Base-by-base conservation (phyloP, 2,329 filamentous ascomycete species). In the Ceratocystis variospora region DNA sequence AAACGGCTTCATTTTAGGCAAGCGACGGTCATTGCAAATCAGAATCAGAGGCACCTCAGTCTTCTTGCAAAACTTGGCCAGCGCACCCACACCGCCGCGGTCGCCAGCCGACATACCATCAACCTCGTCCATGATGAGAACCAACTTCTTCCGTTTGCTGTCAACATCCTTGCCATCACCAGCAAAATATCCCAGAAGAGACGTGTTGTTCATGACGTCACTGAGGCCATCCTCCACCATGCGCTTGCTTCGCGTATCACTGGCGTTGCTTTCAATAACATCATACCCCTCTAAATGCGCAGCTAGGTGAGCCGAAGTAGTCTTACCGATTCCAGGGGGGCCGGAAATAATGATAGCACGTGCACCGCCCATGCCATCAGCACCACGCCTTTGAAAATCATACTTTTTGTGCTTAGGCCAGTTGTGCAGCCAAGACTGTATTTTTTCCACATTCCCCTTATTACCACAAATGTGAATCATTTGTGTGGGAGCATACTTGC, bases 21-120 rank as follows among this genome's bases (percentile, higher is more conserved):
- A 78, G 70, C 83, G 86, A 71, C 94, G 87, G 73, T 99, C 94
- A 75, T 99, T 99, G 82, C 94, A 99, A 71, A 99, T 97, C 65
- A 99, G 81, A 71, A 99, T 97, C 74, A 99, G 87, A 0, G 94
- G 94, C 28, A 99, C 86, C 71, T 94, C 86, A 0, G 92, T 94
- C 80, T 96, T 96, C 78, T 89, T 96, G 80, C 93, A 96, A 65
- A 96, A 88, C 67, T 94, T 90, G 66, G 94, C 93, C 66, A 99
- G 80, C 37, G 94, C 94, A 63, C 92, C 94, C 61, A 99, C 94
- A 75, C 94, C 94, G 70, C 94, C 94, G 68, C 94, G 87, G 74
- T 99, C 94, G 73, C 94, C 94, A 45, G 90, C 92, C 68, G 93
- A 97, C 94, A 99, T 97, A 64, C 94, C 94, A 72, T 99, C 94